phyloP scores from a whole-genome alignment of 1,284 basidiomycete genomes.

The Blastosporella zonata region DNA sequence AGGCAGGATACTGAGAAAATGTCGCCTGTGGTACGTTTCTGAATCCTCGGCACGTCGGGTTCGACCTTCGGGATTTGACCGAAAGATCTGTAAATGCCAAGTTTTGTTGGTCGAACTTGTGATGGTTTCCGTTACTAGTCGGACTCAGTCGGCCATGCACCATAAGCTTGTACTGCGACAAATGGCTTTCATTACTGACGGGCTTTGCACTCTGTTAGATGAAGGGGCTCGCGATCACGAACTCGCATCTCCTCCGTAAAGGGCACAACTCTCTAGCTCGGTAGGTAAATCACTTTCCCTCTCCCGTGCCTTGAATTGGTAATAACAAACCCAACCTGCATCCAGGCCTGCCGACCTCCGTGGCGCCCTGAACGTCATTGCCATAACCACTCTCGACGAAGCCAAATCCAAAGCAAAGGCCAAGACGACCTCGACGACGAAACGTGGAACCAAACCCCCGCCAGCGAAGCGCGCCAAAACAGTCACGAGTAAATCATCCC shows the following conservation, averaged over 20 bases:
- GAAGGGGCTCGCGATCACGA: constrained; percentile 59
- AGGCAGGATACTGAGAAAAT: constrained; percentile 49
- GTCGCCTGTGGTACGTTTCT: constrained; percentile 49
- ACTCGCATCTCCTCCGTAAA: constrained; percentile 46
- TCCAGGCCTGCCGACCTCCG: constrained; percentile 56
- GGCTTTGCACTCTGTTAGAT: constrained; percentile 38
- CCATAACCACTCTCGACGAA: constrained; percentile 41
- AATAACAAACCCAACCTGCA: constrained; percentile 3
- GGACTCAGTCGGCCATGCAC: not conserved
- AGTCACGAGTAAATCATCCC: constrained; percentile 16
- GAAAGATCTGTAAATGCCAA: not conserved
- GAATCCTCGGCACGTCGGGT: not conserved
- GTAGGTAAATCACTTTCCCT: constrained; percentile 29
- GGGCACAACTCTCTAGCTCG: constrained; percentile 58
- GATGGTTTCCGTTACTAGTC: not conserved
- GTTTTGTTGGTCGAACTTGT: not conserved
- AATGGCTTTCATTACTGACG: too few species aligned
- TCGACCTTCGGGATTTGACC: not conserved
- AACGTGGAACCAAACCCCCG: constrained; percentile 27
- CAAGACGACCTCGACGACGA: constrained; percentile 7
- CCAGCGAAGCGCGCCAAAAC: constrained; percentile 40
- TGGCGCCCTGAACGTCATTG: constrained; percentile 44
- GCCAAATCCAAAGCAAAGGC: constrained; percentile 27
- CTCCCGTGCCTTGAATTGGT: not conserved
- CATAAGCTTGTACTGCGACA: too few species aligned